Evolutionary conservation across 257 asterid genomes (phyloP).

Genomic region (Penstemon newberryi): DNA sequence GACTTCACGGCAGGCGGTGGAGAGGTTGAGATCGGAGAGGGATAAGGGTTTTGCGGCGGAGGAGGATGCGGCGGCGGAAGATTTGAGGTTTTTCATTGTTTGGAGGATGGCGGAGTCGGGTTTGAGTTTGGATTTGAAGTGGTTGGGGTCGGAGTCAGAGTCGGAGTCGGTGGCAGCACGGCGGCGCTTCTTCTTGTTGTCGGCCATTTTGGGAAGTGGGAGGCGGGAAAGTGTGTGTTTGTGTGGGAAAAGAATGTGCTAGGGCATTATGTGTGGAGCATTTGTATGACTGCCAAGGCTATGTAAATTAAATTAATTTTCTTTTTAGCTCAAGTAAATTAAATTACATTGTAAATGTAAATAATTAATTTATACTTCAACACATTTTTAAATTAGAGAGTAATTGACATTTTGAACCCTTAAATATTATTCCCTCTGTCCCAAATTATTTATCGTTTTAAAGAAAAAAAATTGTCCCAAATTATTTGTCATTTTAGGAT

Average conservation of each 20-base stretch:
- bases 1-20: constrained; percentile 80
- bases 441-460: no score
- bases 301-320: no score
- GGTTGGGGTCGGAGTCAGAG: constrained; percentile 47
- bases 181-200: constrained; percentile 75
- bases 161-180: constrained; percentile 47
- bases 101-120: constrained; percentile 63
- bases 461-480: no score
- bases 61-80: constrained; percentile 45
- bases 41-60: constrained; percentile 46
- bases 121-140: constrained; percentile 64
- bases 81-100: constrained; percentile 47
- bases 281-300: no score
- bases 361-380: no score
- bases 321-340: no score
- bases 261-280: constrained; percentile 20
- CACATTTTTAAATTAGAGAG: no score
- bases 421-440: no score
- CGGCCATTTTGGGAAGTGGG: constrained; percentile 44
- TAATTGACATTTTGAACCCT: no score
- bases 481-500: no score
- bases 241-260: constrained; percentile 10
- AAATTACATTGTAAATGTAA: no score
- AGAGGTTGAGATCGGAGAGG: constrained; percentile 68
- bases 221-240: constrained; percentile 44